Percentiles rank a stretch among this genome's conserved stretches.
Conservation (phyloP, 2,329 filamentous ascomycete genomes). For the Ceratocystis diversiconidia region DNA sequence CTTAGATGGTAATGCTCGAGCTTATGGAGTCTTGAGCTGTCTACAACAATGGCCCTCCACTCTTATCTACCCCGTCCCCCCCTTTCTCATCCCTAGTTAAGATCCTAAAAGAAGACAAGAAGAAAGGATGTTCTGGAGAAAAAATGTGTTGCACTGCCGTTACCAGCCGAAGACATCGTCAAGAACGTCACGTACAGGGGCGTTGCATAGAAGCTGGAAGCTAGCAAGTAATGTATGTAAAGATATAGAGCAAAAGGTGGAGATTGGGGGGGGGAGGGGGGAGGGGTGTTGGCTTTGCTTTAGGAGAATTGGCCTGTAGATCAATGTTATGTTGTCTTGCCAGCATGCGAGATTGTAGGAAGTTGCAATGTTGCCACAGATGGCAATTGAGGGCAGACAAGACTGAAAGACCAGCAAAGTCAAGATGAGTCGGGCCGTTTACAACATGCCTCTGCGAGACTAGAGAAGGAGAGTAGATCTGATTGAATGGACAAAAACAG, state of each 20-base stretch:
- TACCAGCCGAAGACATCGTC: not conserved
- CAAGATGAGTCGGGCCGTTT: constrained; percentile 1
- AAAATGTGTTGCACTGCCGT: not conserved
- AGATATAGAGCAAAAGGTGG: not conserved
- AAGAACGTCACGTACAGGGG: not conserved
- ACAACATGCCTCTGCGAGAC: not conserved
- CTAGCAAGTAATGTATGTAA: not conserved
- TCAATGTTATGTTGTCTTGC: not conserved
- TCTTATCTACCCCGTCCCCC: not conserved
- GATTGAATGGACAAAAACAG: not conserved
- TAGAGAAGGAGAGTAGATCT: not conserved
- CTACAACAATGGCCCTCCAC: not conserved
- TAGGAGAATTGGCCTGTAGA: not conserved
- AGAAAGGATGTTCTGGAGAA: not conserved
- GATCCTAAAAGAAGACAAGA: not conserved
- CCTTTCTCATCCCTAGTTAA: not conserved
- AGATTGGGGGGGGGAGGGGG: not conserved
- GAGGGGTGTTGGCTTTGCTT: not conserved
- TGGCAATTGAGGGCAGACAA: not conserved
- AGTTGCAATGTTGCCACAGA: not conserved
- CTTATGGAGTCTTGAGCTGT: not conserved
- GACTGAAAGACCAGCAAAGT: not conserved
- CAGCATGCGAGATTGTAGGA: not conserved
- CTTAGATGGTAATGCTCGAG: no score
- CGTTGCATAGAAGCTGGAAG: not conserved